Evolutionary conservation across 2,329 filamentous ascomycete species (phyloP).

Genomic region (Penicillium hesseltinei): DNA sequence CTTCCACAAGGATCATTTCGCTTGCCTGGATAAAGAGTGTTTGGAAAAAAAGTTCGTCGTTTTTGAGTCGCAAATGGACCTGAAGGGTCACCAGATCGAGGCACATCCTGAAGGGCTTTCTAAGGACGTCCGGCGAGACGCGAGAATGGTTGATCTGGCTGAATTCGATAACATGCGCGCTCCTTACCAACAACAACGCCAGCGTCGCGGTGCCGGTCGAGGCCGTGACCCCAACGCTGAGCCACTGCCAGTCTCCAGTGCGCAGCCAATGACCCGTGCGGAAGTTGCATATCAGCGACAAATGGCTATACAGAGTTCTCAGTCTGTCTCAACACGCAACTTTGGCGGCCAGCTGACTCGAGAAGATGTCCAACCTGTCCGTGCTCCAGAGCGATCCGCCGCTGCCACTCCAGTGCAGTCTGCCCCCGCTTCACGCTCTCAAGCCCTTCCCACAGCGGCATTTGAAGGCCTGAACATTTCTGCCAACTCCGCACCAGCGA

Average conservation of each 20-base stretch:
- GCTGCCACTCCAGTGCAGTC: constrained; percentile 29
- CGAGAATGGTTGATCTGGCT: constrained; percentile 80
- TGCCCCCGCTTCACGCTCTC: constrained; percentile 21
- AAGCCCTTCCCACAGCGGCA: constrained; percentile 36
- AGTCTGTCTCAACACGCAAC: constrained; percentile 72
- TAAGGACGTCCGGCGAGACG: constrained; percentile 80
- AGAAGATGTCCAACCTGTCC: constrained; percentile 46
- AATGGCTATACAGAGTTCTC: constrained; percentile 84
- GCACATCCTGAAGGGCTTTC: constrained; percentile 76
- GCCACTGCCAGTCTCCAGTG: constrained; percentile 69
- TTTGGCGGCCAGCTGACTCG: constrained; percentile 83
- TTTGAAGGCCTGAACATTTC: constrained; percentile 54
- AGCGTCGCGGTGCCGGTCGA: constrained; percentile 60
- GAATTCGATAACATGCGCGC: constrained; percentile 77
- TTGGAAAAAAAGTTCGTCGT: constrained; percentile 97
- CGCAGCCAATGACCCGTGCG: constrained; percentile 77
- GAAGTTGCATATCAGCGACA: constrained; percentile 90
- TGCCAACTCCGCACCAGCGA: constrained; percentile 46
- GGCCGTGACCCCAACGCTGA: constrained; percentile 88
- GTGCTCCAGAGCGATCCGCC: constrained; percentile 43
- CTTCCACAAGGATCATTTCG: constrained; percentile 81
- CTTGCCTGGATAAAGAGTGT: constrained; percentile 82
- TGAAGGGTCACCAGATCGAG: constrained; percentile 88
- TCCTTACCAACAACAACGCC: constrained; percentile 64
- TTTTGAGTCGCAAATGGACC: constrained; percentile 89